A percentile compares a stretch with the other conserved stretches of the same genome.
Evolutionary conservation across 208 protist genomes (phyloP).

Genomic region (Crithidia mellificae): DNA sequence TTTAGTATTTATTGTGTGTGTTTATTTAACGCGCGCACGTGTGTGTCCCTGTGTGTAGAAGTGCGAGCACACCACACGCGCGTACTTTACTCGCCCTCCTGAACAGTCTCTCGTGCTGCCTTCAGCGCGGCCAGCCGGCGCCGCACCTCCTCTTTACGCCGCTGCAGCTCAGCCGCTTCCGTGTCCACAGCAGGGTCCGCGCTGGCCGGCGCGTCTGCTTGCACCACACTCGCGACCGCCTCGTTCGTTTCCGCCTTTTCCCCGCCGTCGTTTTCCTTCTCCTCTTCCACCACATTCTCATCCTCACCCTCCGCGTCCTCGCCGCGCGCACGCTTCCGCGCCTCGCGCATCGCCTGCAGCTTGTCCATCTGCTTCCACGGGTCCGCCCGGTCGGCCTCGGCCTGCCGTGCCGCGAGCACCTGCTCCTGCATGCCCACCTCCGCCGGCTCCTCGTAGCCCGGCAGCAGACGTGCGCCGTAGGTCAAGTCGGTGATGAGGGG

Average conservation of each 20-base stretch:
- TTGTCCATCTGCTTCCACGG: constrained; percentile 34
- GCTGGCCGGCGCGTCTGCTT: not conserved
- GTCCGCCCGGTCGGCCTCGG: constrained; percentile 15
- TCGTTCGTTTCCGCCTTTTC: not conserved
- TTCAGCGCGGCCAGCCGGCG: constrained; percentile 56
- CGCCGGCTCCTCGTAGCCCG: constrained; percentile 37
- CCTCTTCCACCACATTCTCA: constrained; percentile 4
- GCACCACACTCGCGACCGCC: too few relatives aligned
- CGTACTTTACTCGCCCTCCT: constrained; percentile 6
- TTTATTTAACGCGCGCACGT: too few relatives aligned
- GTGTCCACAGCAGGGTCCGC: not conserved
- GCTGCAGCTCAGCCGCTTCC: constrained; percentile 37
- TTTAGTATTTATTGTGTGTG: too few relatives aligned
- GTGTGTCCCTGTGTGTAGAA: too few relatives aligned
- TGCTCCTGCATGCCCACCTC: constrained; percentile 28
- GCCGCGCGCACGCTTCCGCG: constrained; percentile 26
- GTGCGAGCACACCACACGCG: too few relatives aligned
- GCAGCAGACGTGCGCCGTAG: constrained; percentile 31
- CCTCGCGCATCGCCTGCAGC: constrained; percentile 18
- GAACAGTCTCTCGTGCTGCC: constrained; percentile 22
- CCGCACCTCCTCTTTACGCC: constrained; percentile 51
- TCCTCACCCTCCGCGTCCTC: constrained; percentile 24
- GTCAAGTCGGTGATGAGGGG: constrained; percentile 34
- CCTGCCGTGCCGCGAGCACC: constrained; percentile 23
- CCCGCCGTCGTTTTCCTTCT: not conserved